Percentiles rank a stretch among this genome's conserved stretches.
phyloP scores from a whole-genome alignment of 805 yeast genomes.

The Isabelozyma rhagii region DNA sequence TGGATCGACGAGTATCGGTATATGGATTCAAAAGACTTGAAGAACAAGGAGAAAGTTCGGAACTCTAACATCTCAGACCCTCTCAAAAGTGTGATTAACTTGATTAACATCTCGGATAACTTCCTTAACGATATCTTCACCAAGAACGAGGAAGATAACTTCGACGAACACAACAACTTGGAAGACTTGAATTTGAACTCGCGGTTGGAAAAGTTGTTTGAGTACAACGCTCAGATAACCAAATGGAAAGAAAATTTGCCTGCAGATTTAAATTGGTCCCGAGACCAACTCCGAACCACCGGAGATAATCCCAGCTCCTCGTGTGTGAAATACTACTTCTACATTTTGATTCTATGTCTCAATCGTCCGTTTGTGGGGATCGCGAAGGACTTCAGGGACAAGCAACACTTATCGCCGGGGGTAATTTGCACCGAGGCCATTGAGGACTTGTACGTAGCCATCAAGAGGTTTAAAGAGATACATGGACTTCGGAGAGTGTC shows the following conservation, averaged over 20 bases:
- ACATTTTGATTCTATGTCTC: slow-evolving; percentile 54
- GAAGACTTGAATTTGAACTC: slow-evolving; percentile 44
- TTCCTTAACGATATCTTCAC: slow-evolving; percentile 45
- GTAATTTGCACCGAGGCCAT: slow-evolving; percentile 37
- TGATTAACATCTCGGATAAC: slow-evolving; percentile 43
- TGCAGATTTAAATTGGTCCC: slow-evolving; percentile 47
- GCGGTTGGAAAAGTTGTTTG: slow-evolving; percentile 32
- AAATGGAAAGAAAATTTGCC: slow-evolving; percentile 54
- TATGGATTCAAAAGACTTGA: slow-evolving; percentile 16
- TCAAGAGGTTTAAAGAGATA: slow-evolving; percentile 30
- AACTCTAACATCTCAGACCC: slow-evolving; percentile 41
- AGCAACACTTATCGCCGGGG: slow-evolving; percentile 26
- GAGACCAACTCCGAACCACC: slow-evolving; percentile 31
- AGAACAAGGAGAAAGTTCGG: slow-evolving; percentile 6
- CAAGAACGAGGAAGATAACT: slow-evolving; percentile 27
- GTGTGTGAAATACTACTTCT: slow-evolving; percentile 54
- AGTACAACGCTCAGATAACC: slow-evolving; percentile 49
- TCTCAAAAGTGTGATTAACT: slow-evolving; percentile 37
- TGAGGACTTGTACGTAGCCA: slow-evolving; percentile 38
- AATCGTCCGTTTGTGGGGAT: slow-evolving; percentile 58
- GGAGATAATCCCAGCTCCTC: slow-evolving; percentile 55
- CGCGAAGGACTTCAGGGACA: slow-evolving; percentile 8
- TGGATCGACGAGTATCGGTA: slow-evolving; percentile 61
- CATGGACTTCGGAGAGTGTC: slow-evolving; percentile 44
- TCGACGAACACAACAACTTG: slow-evolving; percentile 13